Evolutionary conservation across 176 grass and related monocot species (phyloP).

Genomic region (Zea luxurians): DNA sequence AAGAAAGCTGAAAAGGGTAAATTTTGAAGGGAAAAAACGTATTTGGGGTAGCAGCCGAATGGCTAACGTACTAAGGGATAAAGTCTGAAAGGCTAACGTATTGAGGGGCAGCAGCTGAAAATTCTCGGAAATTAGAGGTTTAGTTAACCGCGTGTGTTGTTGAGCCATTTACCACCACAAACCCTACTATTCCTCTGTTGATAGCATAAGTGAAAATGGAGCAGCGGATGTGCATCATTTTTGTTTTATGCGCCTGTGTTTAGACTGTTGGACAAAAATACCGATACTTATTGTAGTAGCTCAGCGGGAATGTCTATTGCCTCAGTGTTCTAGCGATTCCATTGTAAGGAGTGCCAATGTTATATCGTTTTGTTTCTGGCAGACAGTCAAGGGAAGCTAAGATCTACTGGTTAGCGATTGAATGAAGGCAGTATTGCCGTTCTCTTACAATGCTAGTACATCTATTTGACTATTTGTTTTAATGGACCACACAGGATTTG

Average conservation of each 20-base stretch:
- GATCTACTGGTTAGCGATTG: background rate
- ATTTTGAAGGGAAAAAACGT: too few species aligned
- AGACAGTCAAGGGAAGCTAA: background rate
- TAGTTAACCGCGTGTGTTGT: conserved; percentile 1
- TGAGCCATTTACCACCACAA: background rate
- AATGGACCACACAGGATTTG: background rate
- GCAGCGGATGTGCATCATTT: background rate
- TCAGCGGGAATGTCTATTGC: background rate
- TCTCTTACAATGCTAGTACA: conserved; percentile 2
- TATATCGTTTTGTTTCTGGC: background rate
- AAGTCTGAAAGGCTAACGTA: too few species aligned
- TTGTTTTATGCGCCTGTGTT: background rate
- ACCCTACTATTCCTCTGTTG: background rate
- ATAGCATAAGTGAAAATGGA: background rate
- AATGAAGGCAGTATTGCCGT: conserved; percentile 19
- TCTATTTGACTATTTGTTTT: background rate
- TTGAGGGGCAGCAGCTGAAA: too few species aligned
- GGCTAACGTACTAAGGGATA: too few species aligned
- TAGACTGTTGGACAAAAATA: conserved; percentile 10
- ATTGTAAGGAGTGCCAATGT: background rate
- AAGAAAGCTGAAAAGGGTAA: too few species aligned
- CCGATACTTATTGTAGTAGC: background rate
- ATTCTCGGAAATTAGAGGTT: background rate
- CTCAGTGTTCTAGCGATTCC: background rate
- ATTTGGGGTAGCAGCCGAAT: too few species aligned